These are phyloP conservation scores for Elasticomyces elasticus DNA, from an alignment of 495 filamentous ascomycete genomes.

Conservation along the genomic window DNA sequence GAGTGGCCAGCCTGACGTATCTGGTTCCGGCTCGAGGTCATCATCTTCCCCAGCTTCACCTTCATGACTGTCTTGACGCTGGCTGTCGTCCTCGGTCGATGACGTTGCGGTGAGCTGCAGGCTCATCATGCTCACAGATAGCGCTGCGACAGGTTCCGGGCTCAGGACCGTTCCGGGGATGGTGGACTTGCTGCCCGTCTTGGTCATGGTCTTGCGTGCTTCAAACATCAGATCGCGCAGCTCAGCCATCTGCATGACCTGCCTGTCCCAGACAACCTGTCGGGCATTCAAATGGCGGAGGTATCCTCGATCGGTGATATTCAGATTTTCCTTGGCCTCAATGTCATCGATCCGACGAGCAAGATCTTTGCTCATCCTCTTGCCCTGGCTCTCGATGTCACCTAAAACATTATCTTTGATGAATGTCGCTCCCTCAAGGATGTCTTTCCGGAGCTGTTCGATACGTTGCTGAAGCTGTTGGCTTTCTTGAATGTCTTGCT, in stretches of 20 bases:
- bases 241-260: conserved; percentile 5
- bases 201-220: not conserved
- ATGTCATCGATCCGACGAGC: conserved; percentile 11
- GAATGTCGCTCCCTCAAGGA: not conserved
- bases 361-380: conserved; percentile 7
- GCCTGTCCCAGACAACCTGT: conserved; percentile 5
- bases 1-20: conserved; percentile 5
- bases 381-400: not conserved
- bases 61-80: not conserved
- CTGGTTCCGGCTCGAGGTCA: not conserved
- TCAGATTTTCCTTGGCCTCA: not conserved
- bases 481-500: not conserved
- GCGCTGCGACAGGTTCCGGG: not conserved
- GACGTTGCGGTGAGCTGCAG: not conserved
- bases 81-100: not conserved
- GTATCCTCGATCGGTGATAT: not conserved
- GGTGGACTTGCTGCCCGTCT: not conserved
- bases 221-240: conserved; percentile 2
- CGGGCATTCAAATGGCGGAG: conserved; percentile 2
- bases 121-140: not conserved
- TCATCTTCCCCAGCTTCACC: not conserved
- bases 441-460: not conserved
- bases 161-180: not conserved
- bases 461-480: not conserved
- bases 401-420: not conserved